Evolutionary conservation across 305 asterid species (phyloP).

Genomic region (Euphrasia arctica): DNA sequence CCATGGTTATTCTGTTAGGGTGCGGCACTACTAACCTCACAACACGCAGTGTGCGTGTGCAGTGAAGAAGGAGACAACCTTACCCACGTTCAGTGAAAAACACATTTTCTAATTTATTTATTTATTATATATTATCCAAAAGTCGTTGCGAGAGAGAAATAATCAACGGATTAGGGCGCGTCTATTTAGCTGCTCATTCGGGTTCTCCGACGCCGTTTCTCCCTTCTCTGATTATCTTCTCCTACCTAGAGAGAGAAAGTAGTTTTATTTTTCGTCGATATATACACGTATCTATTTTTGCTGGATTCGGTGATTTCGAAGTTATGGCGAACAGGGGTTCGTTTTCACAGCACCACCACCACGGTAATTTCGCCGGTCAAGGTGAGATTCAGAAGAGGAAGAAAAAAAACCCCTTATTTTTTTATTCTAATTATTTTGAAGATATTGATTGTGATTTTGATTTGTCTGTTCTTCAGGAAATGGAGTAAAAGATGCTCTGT

Average conservation of each 20-base stretch:
- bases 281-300: not conserved
- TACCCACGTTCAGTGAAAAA: slow-evolving; percentile 47
- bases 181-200: slow-evolving; percentile 51
- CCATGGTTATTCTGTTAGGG: slow-evolving; percentile 32
- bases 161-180: slow-evolving; percentile 42
- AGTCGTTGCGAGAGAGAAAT: slow-evolving; percentile 28
- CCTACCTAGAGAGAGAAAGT: slow-evolving; percentile 7
- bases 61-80: slow-evolving; percentile 63
- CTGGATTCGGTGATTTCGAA: slow-evolving; percentile 26
- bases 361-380: slow-evolving; percentile 34
- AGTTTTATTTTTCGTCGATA: not conserved
- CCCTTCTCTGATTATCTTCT: not conserved
- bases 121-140: not conserved
- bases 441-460: not conserved
- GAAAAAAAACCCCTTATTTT: no score
- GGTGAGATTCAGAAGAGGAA: slow-evolving; percentile 34
- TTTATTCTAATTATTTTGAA: not conserved
- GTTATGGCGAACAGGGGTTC: slow-evolving; percentile 58
- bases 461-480: slow-evolving; percentile 34
- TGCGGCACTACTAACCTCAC: slow-evolving; percentile 22
- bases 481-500: slow-evolving; percentile 49
- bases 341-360: slow-evolving; percentile 49
- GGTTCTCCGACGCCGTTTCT: slow-evolving; percentile 45
- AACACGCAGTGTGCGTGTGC: slow-evolving; percentile 40
- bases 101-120: not conserved